Percentiles rank a stretch among this genome's conserved stretches.
phyloP scores from a whole-genome alignment of 345 rosid genomes.

The Syzygium jambos region DNA sequence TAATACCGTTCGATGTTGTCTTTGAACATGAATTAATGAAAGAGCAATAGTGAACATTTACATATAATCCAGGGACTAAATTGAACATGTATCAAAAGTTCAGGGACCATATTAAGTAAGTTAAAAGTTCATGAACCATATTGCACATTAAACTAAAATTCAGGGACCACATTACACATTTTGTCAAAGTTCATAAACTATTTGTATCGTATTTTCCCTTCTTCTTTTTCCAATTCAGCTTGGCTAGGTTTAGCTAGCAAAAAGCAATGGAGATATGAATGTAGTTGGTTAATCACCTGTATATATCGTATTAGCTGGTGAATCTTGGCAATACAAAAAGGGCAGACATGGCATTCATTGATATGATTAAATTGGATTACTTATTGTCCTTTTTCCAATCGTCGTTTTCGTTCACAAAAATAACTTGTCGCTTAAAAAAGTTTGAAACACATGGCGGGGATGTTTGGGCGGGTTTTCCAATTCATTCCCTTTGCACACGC shows the following conservation, averaged over 20 bases:
- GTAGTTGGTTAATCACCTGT: background rate
- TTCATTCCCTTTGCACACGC: conserved; percentile 13
- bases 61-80: no score
- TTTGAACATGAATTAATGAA: no score
- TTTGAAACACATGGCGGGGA: background rate
- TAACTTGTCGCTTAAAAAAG: background rate
- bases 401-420: background rate
- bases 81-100: no score
- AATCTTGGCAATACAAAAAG: background rate
- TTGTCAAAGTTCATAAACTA: no score
- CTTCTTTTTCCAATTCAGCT: background rate
- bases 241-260: background rate
- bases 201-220: background rate
- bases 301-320: background rate
- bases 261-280: no score
- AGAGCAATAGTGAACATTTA: no score
- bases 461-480: conserved; percentile 10
- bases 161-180: no score
- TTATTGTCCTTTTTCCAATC: background rate
- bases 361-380: background rate
- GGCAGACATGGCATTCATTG: background rate
- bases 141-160: no score
- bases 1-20: no score
- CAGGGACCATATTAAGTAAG: no score
- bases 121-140: no score